These are phyloP conservation scores for Cyclospora cayetanensis DNA, from an alignment of 169 alveolate species.

Conservation along the genomic window DNA sequence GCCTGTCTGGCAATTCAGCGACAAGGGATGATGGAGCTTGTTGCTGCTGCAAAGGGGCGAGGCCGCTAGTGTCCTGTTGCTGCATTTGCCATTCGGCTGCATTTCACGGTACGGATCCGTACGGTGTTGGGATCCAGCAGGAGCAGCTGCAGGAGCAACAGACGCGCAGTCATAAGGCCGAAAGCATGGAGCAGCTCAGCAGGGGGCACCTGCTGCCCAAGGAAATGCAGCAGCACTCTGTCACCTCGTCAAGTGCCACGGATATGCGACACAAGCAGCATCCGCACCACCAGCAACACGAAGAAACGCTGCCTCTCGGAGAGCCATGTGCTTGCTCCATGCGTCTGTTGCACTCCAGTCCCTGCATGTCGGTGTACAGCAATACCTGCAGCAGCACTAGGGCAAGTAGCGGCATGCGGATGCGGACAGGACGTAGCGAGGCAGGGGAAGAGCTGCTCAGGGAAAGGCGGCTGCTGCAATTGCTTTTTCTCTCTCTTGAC, in stretches of 20 bases:
- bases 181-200: neutral
- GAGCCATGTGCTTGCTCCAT: neutral
- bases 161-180: neutral
- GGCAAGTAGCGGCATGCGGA: conserved; percentile 3
- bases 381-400: too few species aligned
- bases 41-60: conserved; percentile 18
- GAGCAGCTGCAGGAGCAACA: conserved; percentile 1
- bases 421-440: neutral
- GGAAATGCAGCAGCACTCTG: neutral
- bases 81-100: conserved; percentile 35
- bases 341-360: conserved; percentile 6
- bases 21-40: neutral
- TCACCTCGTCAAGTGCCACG: neutral
- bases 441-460: conserved; percentile 28
- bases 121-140: too few species aligned
- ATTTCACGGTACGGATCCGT: neutral
- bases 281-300: neutral
- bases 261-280: conserved; percentile 20
- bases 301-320: too few species aligned
- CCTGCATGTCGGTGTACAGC: neutral
- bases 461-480: conserved; percentile 27
- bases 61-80: conserved; percentile 17
- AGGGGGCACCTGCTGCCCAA: neutral
- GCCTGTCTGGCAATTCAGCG: neutral
- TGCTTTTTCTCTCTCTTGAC: conserved; percentile 11